Evolutionary conservation across 2,329 filamentous ascomycete genomes (phyloP).

Genomic region (Aspergillus caelatus): DNA sequence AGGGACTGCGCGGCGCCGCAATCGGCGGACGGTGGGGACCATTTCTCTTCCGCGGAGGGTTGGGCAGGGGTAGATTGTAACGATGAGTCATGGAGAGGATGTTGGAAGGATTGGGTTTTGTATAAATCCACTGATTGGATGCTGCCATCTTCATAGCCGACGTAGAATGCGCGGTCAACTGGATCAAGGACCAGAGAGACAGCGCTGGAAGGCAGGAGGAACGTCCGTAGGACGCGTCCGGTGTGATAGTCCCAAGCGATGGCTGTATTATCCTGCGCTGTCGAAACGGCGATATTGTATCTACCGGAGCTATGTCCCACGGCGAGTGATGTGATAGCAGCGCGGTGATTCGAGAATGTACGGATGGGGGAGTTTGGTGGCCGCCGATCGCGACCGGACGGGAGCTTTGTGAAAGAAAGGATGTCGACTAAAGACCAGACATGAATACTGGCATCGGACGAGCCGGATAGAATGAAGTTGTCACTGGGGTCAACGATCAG

Average conservation of each 20-base stretch:
- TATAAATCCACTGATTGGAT: slow-evolving; percentile 80
- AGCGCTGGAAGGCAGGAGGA: slow-evolving; percentile 75
- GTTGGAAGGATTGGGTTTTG: slow-evolving; percentile 48
- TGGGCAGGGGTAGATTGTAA: slow-evolving; percentile 46
- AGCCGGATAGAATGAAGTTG: slow-evolving; percentile 51
- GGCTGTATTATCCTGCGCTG: slow-evolving; percentile 82
- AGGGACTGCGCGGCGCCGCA: slow-evolving; percentile 69
- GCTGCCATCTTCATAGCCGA: slow-evolving; percentile 77
- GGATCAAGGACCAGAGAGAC: slow-evolving; percentile 77
- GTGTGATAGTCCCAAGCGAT: slow-evolving; percentile 91
- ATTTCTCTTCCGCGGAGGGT: slow-evolving; percentile 43
- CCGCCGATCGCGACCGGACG: slow-evolving; percentile 43
- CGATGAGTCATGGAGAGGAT: slow-evolving; percentile 38
- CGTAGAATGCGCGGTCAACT: slow-evolving; percentile 78
- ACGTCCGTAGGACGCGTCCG: slow-evolving; percentile 75
- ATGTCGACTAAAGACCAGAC: slow-evolving; percentile 84
- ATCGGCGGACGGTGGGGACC: slow-evolving; percentile 61
- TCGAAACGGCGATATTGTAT: slow-evolving; percentile 81
- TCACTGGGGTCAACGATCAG: slow-evolving; percentile 70
- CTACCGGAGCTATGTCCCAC: slow-evolving; percentile 69
- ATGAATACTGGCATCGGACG: slow-evolving; percentile 79
- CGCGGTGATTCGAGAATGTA: slow-evolving; percentile 73
- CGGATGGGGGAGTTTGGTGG: slow-evolving; percentile 67
- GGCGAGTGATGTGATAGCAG: slow-evolving; percentile 51
- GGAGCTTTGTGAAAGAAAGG: slow-evolving; percentile 60